Evolutionary conservation across 441 rosid species (phyloP).

Genomic region (Iberis amara): DNA sequence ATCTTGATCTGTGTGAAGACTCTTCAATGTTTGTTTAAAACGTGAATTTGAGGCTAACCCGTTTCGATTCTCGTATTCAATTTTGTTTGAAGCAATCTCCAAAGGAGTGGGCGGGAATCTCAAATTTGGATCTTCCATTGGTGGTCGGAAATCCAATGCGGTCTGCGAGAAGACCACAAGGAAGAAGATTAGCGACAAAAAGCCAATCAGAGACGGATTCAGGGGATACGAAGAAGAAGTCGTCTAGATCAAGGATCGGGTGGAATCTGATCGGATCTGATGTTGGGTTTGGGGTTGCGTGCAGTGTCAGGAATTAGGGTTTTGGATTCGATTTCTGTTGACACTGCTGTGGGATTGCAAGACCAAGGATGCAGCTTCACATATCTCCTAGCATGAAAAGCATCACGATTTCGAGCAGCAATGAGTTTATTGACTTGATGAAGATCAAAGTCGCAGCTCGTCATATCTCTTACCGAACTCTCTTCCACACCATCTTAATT

Average conservation of each 20-base stretch:
- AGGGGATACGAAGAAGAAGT: constrained; percentile 31
- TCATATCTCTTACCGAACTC: constrained; percentile 93
- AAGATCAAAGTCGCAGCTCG: constrained; percentile 99
- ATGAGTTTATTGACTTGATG: constrained; percentile 98
- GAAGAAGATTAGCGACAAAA: constrained; percentile 22
- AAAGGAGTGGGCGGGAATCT: constrained; percentile 26
- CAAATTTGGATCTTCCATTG: constrained; percentile 17
- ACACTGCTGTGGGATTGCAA: constrained; percentile 52
- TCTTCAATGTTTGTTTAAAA: constrained; percentile 18
- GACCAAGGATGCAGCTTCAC: constrained; percentile 98
- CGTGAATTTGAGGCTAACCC: constrained; percentile 31
- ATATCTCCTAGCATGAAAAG: constrained; percentile 99
- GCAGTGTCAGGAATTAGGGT: constrained; percentile 29
- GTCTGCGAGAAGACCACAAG: constrained; percentile 49
- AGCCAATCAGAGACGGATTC: constrained; percentile 16
- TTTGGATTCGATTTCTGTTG: constrained; percentile 22
- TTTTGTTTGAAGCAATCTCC: constrained; percentile 22
- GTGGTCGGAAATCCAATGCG: constrained; percentile 52
- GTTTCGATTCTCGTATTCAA: constrained; percentile 30
- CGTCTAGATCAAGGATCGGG: constrained; percentile 32
- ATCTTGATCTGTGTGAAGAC: constrained; percentile 31
- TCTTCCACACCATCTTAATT: constrained; percentile 86
- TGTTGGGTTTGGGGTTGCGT: constrained; percentile 45
- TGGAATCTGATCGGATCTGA: constrained; percentile 52
- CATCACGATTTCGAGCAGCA: constrained; percentile 85